Conservation (phyloP, 176 grass and related monocot species). For the Carex myosuroides region DNA sequence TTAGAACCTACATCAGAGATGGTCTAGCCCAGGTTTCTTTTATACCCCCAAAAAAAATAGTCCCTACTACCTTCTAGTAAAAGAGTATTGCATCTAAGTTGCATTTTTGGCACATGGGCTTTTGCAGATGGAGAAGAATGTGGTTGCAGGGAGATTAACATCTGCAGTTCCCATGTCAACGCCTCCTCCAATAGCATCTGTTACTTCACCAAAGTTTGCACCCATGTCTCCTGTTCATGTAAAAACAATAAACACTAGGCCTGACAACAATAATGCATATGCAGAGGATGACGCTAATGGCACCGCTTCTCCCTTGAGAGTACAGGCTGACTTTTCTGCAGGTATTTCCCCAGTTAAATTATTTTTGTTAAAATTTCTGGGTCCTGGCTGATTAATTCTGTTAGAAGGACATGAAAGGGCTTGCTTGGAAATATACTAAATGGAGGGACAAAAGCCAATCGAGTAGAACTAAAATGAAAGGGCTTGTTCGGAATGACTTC, state of each 20-base stretch:
- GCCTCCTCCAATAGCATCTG: constrained; percentile 76
- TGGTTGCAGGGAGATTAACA: constrained; percentile 71
- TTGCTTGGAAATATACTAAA: background rate
- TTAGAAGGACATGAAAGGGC: background rate
- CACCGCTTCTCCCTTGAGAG: constrained; percentile 36
- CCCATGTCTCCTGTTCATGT: constrained; percentile 80
- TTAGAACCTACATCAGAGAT: constrained; percentile 99
- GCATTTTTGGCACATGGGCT: background rate
- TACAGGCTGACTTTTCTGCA: constrained; percentile 53
- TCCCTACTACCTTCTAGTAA: background rate
- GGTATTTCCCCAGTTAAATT: constrained; percentile 21
- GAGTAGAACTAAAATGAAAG: no score
- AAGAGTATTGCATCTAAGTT: background rate
- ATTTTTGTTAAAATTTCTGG: background rate
- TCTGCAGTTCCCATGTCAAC: constrained; percentile 85
- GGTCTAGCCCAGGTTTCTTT: constrained; percentile 72
- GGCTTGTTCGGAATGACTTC: no score
- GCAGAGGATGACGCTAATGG: constrained; percentile 38
- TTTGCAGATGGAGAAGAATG: constrained; percentile 96
- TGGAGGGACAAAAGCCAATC: background rate
- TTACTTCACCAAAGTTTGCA: constrained; percentile 85
- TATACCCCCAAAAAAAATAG: background rate
- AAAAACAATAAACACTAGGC: constrained; percentile 54
- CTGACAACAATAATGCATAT: constrained; percentile 10
- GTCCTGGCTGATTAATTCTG: background rate